A percentile compares a stretch with the other conserved stretches of the same genome.
Evolutionary conservation across 1,284 basidiomycete species (phyloP).

Genomic region (Moesziomyces parantarcticus): DNA sequence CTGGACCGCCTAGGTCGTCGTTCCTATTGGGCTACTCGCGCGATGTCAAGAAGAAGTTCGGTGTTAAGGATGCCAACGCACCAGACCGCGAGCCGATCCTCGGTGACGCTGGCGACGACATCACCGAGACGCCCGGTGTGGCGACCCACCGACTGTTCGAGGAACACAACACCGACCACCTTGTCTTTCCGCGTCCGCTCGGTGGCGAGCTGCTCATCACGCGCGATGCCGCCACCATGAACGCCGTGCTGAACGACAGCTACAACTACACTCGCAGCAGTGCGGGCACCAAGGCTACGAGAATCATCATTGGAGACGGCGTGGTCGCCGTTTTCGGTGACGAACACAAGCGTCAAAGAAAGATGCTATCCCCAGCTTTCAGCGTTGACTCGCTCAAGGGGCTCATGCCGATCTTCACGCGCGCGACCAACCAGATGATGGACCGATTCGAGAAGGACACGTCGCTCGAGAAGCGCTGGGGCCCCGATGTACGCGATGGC

Average conservation of each 20-base stretch:
- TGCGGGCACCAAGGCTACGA: constrained; percentile 47
- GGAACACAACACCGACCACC: constrained; percentile 27
- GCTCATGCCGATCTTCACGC: constrained; percentile 38
- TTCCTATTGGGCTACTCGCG: constrained; percentile 29
- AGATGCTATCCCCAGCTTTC: constrained; percentile 44
- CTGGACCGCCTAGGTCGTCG: constrained; percentile 33
- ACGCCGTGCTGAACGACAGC: constrained; percentile 42
- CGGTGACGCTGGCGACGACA: constrained; percentile 40
- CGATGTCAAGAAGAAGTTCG: constrained; percentile 30
- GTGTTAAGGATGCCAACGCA: constrained; percentile 25
- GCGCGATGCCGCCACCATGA: constrained; percentile 42
- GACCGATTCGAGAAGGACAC: constrained; percentile 29
- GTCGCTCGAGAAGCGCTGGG: constrained; percentile 36
- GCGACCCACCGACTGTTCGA: constrained; percentile 28
- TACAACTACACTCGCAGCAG: constrained; percentile 36
- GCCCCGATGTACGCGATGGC: constrained; percentile 24
- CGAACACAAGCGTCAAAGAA: constrained; percentile 43
- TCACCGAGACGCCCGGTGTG: constrained; percentile 38
- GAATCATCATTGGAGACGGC: constrained; percentile 47
- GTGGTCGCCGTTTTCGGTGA: constrained; percentile 45
- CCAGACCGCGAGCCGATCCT: constrained; percentile 30
- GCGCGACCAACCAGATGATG: constrained; percentile 47
- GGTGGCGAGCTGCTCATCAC: constrained; percentile 45
- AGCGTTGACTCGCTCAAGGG: constrained; percentile 36
- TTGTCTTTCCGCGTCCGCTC: constrained; percentile 38